These are phyloP conservation scores for Lithospermum erythrorhizon DNA, from an alignment of 257 asterid species.

Conservation along the genomic window DNA sequence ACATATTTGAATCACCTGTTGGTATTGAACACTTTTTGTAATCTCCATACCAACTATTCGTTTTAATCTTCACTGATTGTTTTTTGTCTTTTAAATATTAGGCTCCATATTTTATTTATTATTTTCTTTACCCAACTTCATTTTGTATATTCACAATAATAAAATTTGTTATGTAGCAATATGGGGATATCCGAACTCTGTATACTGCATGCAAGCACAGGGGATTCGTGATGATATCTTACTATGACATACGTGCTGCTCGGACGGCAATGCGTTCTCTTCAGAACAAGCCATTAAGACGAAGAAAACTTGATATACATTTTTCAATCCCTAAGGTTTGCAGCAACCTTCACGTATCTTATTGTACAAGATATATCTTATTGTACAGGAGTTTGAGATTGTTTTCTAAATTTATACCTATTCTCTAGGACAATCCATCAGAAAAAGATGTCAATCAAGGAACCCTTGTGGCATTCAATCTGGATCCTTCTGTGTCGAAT, in stretches of 20 bases:
- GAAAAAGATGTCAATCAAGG: constrained; percentile 96
- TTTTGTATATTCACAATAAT: background rate
- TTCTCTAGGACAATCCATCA: constrained; percentile 83
- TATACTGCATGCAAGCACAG: constrained; percentile 96
- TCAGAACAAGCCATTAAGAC: constrained; percentile 81
- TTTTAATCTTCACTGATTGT: background rate
- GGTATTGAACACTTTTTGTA: no score
- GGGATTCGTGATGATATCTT: constrained; percentile 98
- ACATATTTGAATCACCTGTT: no score
- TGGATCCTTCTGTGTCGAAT: constrained; percentile 86
- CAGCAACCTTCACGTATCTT: background rate
- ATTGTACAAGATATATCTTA: background rate
- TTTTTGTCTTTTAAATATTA: background rate
- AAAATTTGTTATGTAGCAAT: constrained; percentile 45
- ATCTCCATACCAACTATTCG: background rate
- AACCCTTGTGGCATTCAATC: constrained; percentile 86
- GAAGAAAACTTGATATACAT: constrained; percentile 93
- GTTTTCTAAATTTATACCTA: background rate
- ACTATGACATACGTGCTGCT: constrained; percentile 97
- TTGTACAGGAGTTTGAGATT: constrained; percentile 3
- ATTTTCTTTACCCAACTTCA: background rate
- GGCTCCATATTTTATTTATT: background rate
- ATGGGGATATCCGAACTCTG: constrained; percentile 90
- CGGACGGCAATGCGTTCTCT: constrained; percentile 81
- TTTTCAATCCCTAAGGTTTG: constrained; percentile 93